Percentiles rank a stretch among this genome's conserved stretches.
These are phyloP conservation scores for Wallacemonas sp. DNA, from an alignment of 208 protist species.

Conservation along the genomic window DNA sequence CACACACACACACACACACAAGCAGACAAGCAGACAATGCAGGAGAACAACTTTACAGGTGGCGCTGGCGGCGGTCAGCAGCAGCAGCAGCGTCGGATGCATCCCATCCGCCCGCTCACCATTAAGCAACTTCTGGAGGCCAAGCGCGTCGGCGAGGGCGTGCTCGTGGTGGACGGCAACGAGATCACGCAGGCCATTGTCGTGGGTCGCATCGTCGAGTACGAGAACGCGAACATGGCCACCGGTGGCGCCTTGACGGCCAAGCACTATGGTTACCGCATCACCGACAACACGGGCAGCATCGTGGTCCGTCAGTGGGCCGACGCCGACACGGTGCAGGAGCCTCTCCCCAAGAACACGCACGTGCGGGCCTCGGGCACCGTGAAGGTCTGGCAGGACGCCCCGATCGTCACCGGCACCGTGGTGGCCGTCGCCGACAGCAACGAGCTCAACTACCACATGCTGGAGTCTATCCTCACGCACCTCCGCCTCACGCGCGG, in stretches of 20 bases:
- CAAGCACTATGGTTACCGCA: constrained; percentile 85
- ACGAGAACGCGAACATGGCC: constrained; percentile 65
- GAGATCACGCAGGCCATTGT: constrained; percentile 88
- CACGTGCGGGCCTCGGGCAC: constrained; percentile 85
- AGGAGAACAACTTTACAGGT: constrained; percentile 39
- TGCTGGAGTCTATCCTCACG: constrained; percentile 85
- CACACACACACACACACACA: constrained; percentile 12
- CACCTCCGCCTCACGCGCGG: constrained; percentile 84
- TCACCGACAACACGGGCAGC: constrained; percentile 87
- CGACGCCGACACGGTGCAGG: constrained; percentile 56
- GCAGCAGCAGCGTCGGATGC: constrained; percentile 71
- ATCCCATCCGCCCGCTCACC: constrained; percentile 87
- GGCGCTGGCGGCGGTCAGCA: constrained; percentile 23
- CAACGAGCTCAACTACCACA: constrained; percentile 92
- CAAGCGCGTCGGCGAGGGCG: constrained; percentile 84
- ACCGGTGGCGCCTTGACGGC: constrained; percentile 72
- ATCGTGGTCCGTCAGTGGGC: constrained; percentile 87
- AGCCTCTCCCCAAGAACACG: constrained; percentile 72
- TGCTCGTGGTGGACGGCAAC: constrained; percentile 86
- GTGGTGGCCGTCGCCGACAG: constrained; percentile 80
- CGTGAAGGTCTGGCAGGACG: constrained; percentile 88
- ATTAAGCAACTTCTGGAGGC: constrained; percentile 89
- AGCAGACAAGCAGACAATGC: not conserved
- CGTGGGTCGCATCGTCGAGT: constrained; percentile 80
- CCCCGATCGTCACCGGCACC: constrained; percentile 82